Evolutionary conservation across 768 basidiomycete genomes (phyloP).

Genomic region (Sporobolomyces phaffii): DNA sequence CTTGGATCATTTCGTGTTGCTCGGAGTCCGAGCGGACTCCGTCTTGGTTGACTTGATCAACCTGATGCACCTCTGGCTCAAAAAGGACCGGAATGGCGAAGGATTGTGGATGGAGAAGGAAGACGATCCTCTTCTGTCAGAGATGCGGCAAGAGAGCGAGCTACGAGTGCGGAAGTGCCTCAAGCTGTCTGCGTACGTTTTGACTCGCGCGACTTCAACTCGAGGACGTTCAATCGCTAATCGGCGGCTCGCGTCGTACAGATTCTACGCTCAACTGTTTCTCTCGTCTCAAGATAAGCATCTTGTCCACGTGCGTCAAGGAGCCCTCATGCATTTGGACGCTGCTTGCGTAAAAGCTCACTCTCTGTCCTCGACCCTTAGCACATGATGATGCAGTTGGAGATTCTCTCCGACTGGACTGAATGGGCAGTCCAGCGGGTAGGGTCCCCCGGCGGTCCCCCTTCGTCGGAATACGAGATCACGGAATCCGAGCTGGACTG

Average conservation of each 20-base stretch:
- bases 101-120: conserved; percentile 10
- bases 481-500: conserved; percentile 27
- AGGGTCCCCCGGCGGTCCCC: conserved; percentile 9
- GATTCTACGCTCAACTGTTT: conserved; percentile 38
- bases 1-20: conserved; percentile 30
- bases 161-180: conserved; percentile 34
- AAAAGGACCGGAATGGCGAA: conserved; percentile 2
- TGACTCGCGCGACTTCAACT: too few relatives aligned
- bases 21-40: conserved; percentile 31
- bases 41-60: conserved; percentile 32
- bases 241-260: neutral
- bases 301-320: conserved; percentile 30
- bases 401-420: conserved; percentile 29
- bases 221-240: neutral
- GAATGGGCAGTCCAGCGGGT: conserved; percentile 9
- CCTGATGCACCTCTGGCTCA: conserved; percentile 26
- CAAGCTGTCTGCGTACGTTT: conserved; percentile 16
- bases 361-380: neutral
- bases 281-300: conserved; percentile 33
- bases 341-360: too few relatives aligned
- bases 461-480: conserved; percentile 22
- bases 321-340: neutral
- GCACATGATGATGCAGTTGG: conserved; percentile 35
- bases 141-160: conserved; percentile 21
- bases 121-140: neutral